A percentile compares a stretch with the other conserved stretches of the same genome.
Evolutionary conservation across 73 alveolate species (phyloP).

Genomic region (Tetrahymena borealis): DNA sequence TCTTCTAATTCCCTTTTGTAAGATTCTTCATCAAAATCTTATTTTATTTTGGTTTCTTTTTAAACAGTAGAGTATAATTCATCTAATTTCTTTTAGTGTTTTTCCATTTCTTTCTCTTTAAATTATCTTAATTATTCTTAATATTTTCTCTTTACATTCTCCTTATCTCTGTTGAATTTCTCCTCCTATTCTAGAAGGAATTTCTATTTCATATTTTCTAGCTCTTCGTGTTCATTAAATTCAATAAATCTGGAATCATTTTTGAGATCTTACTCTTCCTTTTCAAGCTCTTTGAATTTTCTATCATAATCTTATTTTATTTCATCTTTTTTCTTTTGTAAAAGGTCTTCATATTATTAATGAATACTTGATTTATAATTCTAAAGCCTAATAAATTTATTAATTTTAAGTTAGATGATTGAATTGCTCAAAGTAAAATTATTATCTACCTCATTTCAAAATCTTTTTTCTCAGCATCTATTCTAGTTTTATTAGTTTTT

Average conservation of each 20-base stretch:
- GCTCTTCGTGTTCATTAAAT: neutral
- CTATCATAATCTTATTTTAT: neutral
- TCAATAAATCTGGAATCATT: neutral
- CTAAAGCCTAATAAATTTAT: neutral
- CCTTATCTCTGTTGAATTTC: neutral
- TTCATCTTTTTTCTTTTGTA: neutral
- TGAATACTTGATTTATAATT: neutral
- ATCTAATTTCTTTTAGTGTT: neutral
- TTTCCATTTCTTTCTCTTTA: neutral
- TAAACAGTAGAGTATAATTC: neutral
- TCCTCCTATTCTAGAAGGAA: neutral
- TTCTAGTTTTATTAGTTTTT: neutral
- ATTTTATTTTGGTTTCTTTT: neutral
- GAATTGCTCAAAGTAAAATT: no score
- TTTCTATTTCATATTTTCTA: neutral
- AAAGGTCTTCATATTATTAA: neutral
- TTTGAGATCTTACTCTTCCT: neutral
- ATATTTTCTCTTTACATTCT: neutral
- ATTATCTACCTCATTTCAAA: neutral
- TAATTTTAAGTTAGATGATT: no score
- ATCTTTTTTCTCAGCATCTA: neutral
- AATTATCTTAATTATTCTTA: neutral
- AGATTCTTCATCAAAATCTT: neutral
- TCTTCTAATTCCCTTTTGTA: neutral
- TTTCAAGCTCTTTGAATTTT: neutral